These are phyloP conservation scores for Artemisia tridentata DNA, from an alignment of 129 eudicot species.

Conservation along the genomic window DNA sequence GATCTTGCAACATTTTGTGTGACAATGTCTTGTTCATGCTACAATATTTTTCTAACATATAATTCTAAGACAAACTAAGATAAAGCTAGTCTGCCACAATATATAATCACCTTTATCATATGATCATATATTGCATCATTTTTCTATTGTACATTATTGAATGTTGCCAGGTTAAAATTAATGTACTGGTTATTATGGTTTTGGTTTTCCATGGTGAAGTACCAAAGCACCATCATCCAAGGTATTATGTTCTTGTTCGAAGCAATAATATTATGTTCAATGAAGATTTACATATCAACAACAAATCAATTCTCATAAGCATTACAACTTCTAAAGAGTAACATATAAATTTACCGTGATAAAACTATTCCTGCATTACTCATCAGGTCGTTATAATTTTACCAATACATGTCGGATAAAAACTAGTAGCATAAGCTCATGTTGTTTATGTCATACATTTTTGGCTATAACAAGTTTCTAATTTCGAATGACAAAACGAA, in stretches of 20 bases:
- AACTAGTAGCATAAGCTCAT: neutral
- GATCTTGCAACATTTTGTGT: conserved; percentile 12
- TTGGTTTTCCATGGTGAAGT: no score
- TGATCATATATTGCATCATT: neutral
- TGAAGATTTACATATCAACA: no score
- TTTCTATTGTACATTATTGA: neutral
- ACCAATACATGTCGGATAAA: neutral
- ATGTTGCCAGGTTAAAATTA: no score
- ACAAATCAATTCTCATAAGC: no score
- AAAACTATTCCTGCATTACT: neutral
- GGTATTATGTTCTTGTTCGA: no score
- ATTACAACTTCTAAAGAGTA: neutral
- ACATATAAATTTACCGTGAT: neutral
- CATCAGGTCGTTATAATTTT: neutral
- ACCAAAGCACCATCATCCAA: no score
- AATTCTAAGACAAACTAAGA: neutral
- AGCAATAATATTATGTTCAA: no score
- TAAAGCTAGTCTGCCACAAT: neutral
- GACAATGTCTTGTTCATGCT: neutral
- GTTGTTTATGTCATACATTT: neutral
- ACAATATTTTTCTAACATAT: neutral
- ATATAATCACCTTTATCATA: neutral
- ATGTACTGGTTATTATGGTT: no score
- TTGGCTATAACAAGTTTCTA: neutral
- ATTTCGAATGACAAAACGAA: neutral